These are phyloP conservation scores for Ichthyophthirius multifiliis DNA, from an alignment of 169 alveolate genomes.

Conservation along the genomic window DNA sequence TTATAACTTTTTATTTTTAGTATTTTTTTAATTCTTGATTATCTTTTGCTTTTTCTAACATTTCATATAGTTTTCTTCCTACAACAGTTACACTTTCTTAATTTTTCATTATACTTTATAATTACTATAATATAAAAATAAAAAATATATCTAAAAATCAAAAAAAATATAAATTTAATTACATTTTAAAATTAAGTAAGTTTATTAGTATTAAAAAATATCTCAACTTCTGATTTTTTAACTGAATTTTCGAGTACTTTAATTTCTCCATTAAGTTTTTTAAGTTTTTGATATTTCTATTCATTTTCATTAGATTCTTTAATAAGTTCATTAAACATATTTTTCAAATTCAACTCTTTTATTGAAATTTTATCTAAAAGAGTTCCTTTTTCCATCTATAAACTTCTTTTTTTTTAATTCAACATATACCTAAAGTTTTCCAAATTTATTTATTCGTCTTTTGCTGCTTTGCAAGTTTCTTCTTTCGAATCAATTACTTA, in stretches of 20 bases:
- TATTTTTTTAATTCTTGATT: conserved; percentile 25
- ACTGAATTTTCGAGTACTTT: conserved; percentile 36
- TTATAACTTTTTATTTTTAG: conserved; percentile 19
- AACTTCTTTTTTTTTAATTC: conserved; percentile 34
- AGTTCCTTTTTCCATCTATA: conserved; percentile 22
- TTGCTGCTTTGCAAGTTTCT: conserved; percentile 44
- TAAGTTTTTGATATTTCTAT: conserved; percentile 17
- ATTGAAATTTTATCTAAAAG: conserved; percentile 32
- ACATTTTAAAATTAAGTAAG: conserved; percentile 34
- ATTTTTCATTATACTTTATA: conserved; percentile 24
- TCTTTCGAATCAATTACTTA: conserved; percentile 44
- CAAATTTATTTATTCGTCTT: conserved; percentile 43
- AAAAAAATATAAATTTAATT: not conserved
- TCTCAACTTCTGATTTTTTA: conserved; percentile 38
- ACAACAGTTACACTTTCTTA: conserved; percentile 28
- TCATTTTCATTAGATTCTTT: conserved; percentile 47
- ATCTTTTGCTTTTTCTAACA: conserved; percentile 18
- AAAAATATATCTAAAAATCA: not conserved
- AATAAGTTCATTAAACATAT: conserved; percentile 40
- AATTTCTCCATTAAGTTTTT: conserved; percentile 29
- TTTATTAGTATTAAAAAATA: conserved; percentile 35
- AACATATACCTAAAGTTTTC: conserved; percentile 46
- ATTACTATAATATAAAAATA: not conserved
- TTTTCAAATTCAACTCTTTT: conserved; percentile 33
- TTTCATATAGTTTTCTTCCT: conserved; percentile 23